phyloP scores from a whole-genome alignment of 2,329 filamentous ascomycete genomes.

The Bipolaris cookei region DNA sequence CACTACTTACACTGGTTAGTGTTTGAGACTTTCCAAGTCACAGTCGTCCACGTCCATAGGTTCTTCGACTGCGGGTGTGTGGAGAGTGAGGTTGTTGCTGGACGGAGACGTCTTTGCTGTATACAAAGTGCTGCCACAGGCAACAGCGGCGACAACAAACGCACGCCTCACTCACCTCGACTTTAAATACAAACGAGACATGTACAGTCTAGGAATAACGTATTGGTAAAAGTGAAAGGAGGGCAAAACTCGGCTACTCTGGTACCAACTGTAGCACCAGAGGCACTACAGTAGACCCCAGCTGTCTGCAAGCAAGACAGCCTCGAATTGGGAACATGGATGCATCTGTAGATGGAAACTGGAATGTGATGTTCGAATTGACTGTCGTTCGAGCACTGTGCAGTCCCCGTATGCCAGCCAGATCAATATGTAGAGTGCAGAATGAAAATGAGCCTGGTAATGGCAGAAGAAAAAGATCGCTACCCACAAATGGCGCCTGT shows the following conservation, averaged over 20 bases:
- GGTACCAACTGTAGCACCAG: neutral
- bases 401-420: neutral
- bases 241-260: neutral
- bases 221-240: neutral
- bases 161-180: conserved; percentile 17
- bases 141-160: conserved; percentile 34
- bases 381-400: neutral
- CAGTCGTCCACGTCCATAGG: neutral
- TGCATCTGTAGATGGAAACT: neutral
- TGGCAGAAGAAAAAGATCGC: conserved; percentile 44
- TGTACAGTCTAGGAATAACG: neutral
- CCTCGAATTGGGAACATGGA: neutral
- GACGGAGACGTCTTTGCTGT: conserved; percentile 4
- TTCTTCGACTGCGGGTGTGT: neutral
- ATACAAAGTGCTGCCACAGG: conserved; percentile 15
- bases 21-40: neutral
- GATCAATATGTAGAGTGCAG: conserved; percentile 14
- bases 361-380: conserved; percentile 6
- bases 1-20: neutral
- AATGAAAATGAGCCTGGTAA: conserved; percentile 30
- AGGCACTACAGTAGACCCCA: neutral
- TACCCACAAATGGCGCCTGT: conserved; percentile 50
- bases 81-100: neutral
- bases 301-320: neutral
- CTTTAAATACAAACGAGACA: neutral